phyloP scores from a whole-genome alignment of 148 eudicot species.

The Cornus florida region DNA sequence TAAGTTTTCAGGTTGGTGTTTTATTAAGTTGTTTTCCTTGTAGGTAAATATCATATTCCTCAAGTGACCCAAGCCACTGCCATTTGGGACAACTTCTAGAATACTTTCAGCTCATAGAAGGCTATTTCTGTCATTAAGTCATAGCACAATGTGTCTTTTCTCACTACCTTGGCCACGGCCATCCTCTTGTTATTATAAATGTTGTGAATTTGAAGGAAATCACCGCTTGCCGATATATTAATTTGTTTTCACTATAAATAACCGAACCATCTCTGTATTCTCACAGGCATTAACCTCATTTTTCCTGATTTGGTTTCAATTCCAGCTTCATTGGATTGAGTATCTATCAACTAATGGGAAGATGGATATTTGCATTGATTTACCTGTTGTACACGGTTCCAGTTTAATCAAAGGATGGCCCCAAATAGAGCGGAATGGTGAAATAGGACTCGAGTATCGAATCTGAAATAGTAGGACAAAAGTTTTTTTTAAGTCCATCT shows the following conservation, averaged over 20 bases:
- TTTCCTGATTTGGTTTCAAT: no score
- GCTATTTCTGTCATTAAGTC: neutral
- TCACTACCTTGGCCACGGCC: neutral
- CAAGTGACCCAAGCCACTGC: neutral
- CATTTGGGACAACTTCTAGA: neutral
- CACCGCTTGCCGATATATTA: no score
- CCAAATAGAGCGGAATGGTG: neutral
- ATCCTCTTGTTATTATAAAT: no score
- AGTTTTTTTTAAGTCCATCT: neutral
- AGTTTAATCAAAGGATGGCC: neutral
- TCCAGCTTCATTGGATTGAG: neutral
- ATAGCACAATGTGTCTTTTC: neutral
- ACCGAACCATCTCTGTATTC: no score
- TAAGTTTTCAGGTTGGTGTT: conserved; percentile 47
- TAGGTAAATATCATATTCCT: neutral
- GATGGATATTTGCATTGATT: neutral
- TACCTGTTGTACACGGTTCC: neutral
- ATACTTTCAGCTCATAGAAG: neutral
- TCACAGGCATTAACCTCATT: no score
- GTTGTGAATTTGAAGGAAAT: no score
- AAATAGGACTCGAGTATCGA: neutral
- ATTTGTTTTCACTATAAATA: no score
- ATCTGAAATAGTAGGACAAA: neutral
- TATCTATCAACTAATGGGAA: neutral
- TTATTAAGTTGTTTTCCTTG: neutral